phyloP scores from a whole-genome alignment of 768 basidiomycete species.

The Leccinum longicurvipes region DNA sequence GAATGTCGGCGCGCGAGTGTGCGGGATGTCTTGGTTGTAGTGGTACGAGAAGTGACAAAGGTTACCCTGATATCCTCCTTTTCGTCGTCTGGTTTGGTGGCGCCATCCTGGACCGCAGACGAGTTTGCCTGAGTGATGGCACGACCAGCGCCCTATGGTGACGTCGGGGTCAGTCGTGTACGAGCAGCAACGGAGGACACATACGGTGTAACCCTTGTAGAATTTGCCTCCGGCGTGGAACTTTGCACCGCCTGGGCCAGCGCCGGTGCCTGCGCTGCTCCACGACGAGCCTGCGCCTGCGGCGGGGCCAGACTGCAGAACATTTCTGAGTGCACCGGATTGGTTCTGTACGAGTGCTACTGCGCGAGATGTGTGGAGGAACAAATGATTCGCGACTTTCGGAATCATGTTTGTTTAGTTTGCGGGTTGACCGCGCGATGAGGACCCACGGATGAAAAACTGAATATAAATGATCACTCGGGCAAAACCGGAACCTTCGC shows the following conservation, averaged over 20 bases:
- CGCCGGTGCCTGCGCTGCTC: slow-evolving; percentile 44
- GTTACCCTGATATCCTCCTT: slow-evolving; percentile 44
- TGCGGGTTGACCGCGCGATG: background rate
- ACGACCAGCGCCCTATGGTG: slow-evolving; percentile 58
- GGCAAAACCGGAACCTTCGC: slow-evolving; percentile 19
- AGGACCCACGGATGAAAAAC: background rate
- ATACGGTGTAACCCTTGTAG: slow-evolving; percentile 64
- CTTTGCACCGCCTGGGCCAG: slow-evolving; percentile 72
- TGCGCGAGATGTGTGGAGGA: slow-evolving; percentile 73
- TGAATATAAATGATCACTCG: slow-evolving; percentile 13
- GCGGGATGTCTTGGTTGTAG: slow-evolving; percentile 36
- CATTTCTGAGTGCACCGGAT: slow-evolving; percentile 67
- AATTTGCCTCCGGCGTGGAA: slow-evolving; percentile 70
- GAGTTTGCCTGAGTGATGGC: slow-evolving; percentile 71
- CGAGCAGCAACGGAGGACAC: slow-evolving; percentile 18
- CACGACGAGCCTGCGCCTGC: slow-evolving; percentile 50
- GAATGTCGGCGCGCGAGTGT: slow-evolving; percentile 58
- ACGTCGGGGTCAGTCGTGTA: slow-evolving; percentile 2
- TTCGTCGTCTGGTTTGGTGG: slow-evolving; percentile 52
- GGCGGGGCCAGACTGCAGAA: slow-evolving; percentile 55
- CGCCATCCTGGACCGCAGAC: slow-evolving; percentile 51
- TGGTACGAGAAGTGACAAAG: slow-evolving; percentile 29
- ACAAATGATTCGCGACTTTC: slow-evolving; percentile 74
- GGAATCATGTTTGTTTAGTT: slow-evolving; percentile 70
- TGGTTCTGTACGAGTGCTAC: slow-evolving; percentile 75